phyloP scores from a whole-genome alignment of 768 basidiomycete genomes.

The Boletus speciosus region DNA sequence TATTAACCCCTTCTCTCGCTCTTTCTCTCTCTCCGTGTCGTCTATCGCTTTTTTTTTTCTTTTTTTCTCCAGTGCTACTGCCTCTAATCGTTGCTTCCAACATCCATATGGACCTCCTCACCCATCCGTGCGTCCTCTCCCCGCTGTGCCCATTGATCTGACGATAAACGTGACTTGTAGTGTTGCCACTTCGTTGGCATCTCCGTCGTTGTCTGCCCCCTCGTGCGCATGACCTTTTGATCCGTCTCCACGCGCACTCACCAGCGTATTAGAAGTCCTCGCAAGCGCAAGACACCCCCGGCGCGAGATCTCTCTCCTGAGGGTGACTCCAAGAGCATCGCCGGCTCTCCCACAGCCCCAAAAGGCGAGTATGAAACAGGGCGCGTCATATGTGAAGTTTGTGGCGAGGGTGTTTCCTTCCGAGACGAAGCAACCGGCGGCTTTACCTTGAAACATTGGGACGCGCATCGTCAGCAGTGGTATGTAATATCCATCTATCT shows the following conservation, averaged over 20 bases:
- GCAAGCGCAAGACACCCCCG: conserved; percentile 41
- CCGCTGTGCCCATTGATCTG: conserved; percentile 13
- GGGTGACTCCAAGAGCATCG: conserved; percentile 7
- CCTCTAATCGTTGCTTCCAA: conserved; percentile 1
- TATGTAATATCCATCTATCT: conserved; percentile 29
- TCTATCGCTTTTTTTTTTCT: conserved; percentile 12
- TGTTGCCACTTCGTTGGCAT: conserved; percentile 6
- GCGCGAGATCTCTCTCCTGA: conserved; percentile 18
- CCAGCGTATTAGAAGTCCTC: conserved; percentile 28
- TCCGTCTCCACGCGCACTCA: conserved; percentile 17
- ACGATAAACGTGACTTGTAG: conserved; percentile 13
- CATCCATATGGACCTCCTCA: conserved; percentile 17
- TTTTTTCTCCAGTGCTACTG: conserved; percentile 3
- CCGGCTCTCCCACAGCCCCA: conserved; percentile 16
- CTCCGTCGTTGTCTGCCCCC: conserved; percentile 12
- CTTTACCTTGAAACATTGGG: conserved; percentile 70
- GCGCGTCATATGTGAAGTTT: conserved; percentile 62
- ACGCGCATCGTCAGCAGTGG: conserved; percentile 61
- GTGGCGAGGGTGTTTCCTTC: conserved; percentile 60
- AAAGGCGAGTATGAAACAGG: conserved; percentile 63
- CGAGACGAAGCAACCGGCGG: conserved; percentile 59
- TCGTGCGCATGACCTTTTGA: conserved; percentile 21
- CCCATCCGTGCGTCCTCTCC: conserved; percentile 17
- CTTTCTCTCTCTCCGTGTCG: conserved; percentile 14
- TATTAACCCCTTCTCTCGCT: conserved; percentile 31